Conservation (phyloP, 441 rosid genomes). For the Bruguiera hainesii region DNA sequence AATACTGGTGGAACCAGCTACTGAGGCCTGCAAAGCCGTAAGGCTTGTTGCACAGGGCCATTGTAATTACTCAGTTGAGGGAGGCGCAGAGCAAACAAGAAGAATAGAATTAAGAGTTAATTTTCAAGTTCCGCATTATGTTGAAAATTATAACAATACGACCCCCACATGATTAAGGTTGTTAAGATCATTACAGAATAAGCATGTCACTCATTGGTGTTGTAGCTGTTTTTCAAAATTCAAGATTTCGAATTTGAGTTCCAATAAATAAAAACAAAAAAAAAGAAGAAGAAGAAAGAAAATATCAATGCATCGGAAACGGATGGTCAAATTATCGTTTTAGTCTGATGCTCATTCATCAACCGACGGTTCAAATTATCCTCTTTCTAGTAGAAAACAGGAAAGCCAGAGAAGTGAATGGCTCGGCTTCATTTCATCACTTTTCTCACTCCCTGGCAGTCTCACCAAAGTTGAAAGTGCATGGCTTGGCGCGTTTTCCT, state of each 20-base stretch:
- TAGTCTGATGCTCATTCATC: too few relatives aligned
- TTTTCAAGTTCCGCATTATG: constrained; percentile 17
- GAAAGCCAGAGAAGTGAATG: too few relatives aligned
- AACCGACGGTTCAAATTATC: too few relatives aligned
- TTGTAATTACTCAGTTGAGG: constrained; percentile 40
- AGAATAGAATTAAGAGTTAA: constrained; percentile 33
- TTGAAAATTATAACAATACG: constrained; percentile 28
- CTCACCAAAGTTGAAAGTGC: neutral
- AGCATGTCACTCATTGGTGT: constrained; percentile 16
- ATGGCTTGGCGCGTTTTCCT: constrained; percentile 45
- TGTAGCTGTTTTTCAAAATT: too few relatives aligned
- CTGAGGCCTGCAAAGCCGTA: constrained; percentile 49
- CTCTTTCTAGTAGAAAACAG: too few relatives aligned
- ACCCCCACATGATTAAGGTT: constrained; percentile 56
- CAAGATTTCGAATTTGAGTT: too few relatives aligned
- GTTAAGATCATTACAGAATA: constrained; percentile 67
- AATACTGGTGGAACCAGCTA: constrained; percentile 38
- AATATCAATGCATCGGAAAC: too few relatives aligned
- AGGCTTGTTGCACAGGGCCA: constrained; percentile 41
- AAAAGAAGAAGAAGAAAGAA: too few relatives aligned
- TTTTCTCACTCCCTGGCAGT: too few relatives aligned
- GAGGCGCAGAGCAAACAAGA: constrained; percentile 26
- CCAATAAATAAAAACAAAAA: too few relatives aligned
- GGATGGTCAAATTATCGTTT: too few relatives aligned
- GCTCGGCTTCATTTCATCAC: too few relatives aligned